phyloP scores from a whole-genome alignment of 2,329 filamentous ascomycete species.

The Basipetospora chlamydospora region DNA sequence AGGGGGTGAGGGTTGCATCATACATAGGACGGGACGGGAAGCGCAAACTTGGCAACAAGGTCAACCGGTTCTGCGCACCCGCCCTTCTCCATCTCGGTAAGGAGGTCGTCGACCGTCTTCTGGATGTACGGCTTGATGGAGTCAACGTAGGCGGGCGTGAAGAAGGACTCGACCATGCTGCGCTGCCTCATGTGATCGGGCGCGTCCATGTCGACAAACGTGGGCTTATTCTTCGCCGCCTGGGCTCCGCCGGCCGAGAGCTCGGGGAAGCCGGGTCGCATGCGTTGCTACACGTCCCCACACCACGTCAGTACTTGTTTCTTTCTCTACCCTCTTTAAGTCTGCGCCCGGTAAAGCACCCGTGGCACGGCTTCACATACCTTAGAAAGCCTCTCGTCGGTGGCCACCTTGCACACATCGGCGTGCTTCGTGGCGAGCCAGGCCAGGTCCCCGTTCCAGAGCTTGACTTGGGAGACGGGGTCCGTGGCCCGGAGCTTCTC shows the following conservation, averaged over 20 bases:
- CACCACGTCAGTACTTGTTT: too few relatives aligned
- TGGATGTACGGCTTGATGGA: constrained; percentile 28
- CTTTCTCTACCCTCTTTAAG: too few relatives aligned
- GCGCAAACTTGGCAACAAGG: constrained; percentile 29
- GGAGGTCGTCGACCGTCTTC: constrained; percentile 26
- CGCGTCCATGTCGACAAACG: constrained; percentile 36
- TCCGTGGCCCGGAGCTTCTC: constrained; percentile 25
- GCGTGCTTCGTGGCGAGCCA: constrained; percentile 34
- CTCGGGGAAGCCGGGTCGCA: constrained; percentile 29
- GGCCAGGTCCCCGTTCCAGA: constrained; percentile 29
- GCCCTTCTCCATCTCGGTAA: constrained; percentile 22
- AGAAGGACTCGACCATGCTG: constrained; percentile 29
- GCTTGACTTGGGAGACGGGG: constrained; percentile 27
- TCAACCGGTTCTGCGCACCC: constrained; percentile 25
- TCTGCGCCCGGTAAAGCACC: too few relatives aligned
- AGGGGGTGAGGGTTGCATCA: too few relatives aligned
- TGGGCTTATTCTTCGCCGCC: constrained; percentile 32
- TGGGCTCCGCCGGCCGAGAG: constrained; percentile 29
- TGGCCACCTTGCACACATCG: constrained; percentile 28
- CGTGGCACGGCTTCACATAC: constrained; percentile 11
- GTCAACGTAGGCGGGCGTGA: constrained; percentile 23
- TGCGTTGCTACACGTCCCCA: constrained; percentile 23
- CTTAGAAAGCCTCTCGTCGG: constrained; percentile 31
- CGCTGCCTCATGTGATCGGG: constrained; percentile 32
- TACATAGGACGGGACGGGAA: constrained; percentile 32